phyloP scores from a whole-genome alignment of 768 basidiomycete species.

The Crassisporium funariophilum region DNA sequence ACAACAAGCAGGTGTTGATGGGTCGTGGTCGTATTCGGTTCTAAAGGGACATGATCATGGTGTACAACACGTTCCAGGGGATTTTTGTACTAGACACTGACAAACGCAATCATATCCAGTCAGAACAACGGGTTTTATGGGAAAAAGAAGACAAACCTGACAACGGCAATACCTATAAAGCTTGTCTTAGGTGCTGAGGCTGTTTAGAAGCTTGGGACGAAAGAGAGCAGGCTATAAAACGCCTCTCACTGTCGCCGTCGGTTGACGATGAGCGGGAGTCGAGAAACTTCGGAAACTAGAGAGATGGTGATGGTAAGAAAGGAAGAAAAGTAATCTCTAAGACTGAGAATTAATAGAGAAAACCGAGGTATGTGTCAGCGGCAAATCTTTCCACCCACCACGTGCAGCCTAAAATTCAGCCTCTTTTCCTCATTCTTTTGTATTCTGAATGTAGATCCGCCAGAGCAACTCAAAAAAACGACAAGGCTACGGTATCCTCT shows the following conservation, averaged over 20 bases:
- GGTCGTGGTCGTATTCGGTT: constrained; percentile 30
- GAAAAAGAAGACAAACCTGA: constrained; percentile 6
- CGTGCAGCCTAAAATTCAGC: no score
- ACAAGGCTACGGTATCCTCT: no score
- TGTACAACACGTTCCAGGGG: constrained; percentile 40
- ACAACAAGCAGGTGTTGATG: constrained; percentile 22
- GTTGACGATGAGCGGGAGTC: constrained; percentile 19
- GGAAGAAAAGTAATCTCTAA: constrained; percentile 18
- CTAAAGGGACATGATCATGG: constrained; percentile 48
- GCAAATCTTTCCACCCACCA: no score
- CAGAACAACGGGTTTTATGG: constrained; percentile 2
- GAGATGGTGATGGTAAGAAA: constrained; percentile 31
- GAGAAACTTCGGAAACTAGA: constrained; percentile 4
- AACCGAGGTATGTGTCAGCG: constrained; percentile 26
- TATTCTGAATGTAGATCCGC: no score
- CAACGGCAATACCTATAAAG: neutral
- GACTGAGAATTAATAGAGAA: constrained; percentile 16
- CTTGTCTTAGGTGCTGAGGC: constrained; percentile 12
- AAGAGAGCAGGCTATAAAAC: constrained; percentile 23
- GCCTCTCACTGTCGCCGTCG: constrained; percentile 30
- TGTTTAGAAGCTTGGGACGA: constrained; percentile 5
- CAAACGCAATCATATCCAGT: constrained; percentile 4
- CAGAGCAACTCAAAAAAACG: no score
- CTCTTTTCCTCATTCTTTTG: no score
- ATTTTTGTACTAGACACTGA: constrained; percentile 24